phyloP scores from a whole-genome alignment of 164 flowering plant genomes.

The Chimonanthus praecox region DNA sequence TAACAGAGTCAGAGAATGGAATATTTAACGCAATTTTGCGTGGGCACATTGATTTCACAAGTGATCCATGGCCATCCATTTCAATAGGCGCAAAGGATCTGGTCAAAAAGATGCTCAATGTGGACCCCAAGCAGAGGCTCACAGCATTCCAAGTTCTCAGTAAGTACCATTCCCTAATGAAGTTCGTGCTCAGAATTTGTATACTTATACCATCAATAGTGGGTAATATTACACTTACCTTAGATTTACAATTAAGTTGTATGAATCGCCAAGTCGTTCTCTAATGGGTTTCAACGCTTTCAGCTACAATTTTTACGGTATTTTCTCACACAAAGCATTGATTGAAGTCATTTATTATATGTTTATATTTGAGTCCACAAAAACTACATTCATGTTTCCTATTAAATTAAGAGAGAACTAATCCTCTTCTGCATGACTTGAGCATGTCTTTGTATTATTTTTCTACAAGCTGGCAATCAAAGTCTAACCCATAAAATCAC shows the following conservation, averaged over 20 bases:
- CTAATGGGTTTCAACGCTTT: too few species aligned
- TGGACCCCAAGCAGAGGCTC: constrained; percentile 80
- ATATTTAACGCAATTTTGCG: constrained; percentile 81
- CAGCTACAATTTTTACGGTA: too few species aligned
- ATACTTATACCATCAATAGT: too few species aligned
- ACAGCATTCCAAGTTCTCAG: constrained; percentile 82
- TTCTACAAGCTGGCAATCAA: neutral
- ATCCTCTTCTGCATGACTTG: neutral
- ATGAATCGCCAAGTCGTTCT: neutral
- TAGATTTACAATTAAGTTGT: too few species aligned
- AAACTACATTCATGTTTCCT: neutral
- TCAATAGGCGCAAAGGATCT: constrained; percentile 81
- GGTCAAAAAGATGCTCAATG: constrained; percentile 69
- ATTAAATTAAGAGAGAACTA: neutral
- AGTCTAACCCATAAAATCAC: neutral
- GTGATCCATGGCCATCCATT: constrained; percentile 86
- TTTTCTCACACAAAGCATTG: too few species aligned
- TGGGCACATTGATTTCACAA: constrained; percentile 67
- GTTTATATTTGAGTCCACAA: neutral
- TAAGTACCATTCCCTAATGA: constrained; percentile 24
- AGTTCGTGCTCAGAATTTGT: neutral
- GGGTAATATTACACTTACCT: too few species aligned
- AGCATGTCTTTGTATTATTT: neutral
- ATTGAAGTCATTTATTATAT: too few species aligned
- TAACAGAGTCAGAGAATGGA: constrained; percentile 76